These are phyloP conservation scores for Xylariaceae sp. DNA, from an alignment of 2,329 filamentous ascomycete genomes.

Conservation along the genomic window DNA sequence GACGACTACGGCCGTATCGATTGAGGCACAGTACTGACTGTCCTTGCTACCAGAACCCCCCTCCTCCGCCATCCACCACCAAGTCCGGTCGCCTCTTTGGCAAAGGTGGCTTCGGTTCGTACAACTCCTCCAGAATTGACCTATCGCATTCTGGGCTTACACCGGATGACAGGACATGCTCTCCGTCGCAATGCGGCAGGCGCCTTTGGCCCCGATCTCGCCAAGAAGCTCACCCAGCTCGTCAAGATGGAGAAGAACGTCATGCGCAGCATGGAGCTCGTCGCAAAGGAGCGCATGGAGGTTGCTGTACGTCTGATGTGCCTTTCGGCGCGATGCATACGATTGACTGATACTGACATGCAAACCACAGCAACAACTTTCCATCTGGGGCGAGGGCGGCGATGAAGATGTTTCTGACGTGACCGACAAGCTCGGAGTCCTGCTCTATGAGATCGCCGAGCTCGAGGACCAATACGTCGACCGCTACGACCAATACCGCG, in stretches of 20 bases:
- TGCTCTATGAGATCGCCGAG: slow-evolving; percentile 98
- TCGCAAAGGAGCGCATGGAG: slow-evolving; percentile 95
- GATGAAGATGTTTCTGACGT: slow-evolving; percentile 99
- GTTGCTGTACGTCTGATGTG: slow-evolving; percentile 71
- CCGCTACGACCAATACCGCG: slow-evolving; percentile 97
- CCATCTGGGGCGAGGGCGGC: slow-evolving; percentile 91
- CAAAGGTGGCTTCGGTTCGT: slow-evolving; percentile 77
- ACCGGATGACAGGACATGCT: slow-evolving; percentile 51
- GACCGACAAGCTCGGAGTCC: slow-evolving; percentile 95
- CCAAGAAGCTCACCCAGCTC: slow-evolving; percentile 95
- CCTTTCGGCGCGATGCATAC: too few species aligned
- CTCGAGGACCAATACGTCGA: slow-evolving; percentile 98
- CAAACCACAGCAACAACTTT: slow-evolving; percentile 82
- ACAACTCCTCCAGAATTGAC: slow-evolving; percentile 2
- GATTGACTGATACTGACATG: slow-evolving; percentile 11
- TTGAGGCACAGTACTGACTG: slow-evolving; percentile 2
- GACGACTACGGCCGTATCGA: not conserved
- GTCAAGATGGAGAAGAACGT: slow-evolving; percentile 99
- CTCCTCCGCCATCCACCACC: slow-evolving; percentile 85
- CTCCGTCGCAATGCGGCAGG: slow-evolving; percentile 73
- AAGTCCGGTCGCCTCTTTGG: slow-evolving; percentile 90
- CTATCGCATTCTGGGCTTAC: slow-evolving; percentile 2
- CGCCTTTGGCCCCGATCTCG: slow-evolving; percentile 79
- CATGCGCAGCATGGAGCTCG: slow-evolving; percentile 96
- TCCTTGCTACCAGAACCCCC: slow-evolving; percentile 66